Conservation (phyloP, 768 basidiomycete genomes). For the Lactarius psammicola region DNA sequence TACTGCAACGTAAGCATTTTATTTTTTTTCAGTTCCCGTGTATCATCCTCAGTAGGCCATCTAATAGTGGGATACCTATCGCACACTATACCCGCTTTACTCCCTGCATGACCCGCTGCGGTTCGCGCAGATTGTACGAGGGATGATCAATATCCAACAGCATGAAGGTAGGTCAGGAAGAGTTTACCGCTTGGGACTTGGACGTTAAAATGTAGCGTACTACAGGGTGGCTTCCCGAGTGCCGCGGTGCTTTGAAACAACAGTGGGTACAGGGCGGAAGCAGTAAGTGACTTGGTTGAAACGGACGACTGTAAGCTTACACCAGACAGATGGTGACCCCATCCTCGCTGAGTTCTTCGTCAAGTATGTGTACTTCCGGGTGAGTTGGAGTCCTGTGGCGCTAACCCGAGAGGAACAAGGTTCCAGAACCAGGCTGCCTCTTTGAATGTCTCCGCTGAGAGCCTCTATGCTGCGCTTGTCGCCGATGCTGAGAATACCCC, state of each 20-base stretch:
- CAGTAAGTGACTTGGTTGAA: constrained; percentile 37
- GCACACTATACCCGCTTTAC: constrained; percentile 61
- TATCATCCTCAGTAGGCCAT: neutral
- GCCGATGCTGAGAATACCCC: constrained; percentile 59
- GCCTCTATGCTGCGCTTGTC: constrained; percentile 55
- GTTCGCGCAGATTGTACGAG: constrained; percentile 58
- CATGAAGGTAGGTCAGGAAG: constrained; percentile 49
- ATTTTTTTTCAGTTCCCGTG: neutral
- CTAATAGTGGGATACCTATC: constrained; percentile 70
- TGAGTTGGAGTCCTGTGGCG: neutral
- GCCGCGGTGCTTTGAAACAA: constrained; percentile 53
- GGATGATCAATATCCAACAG: constrained; percentile 65
- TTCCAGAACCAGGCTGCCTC: constrained; percentile 49
- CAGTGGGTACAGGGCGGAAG: constrained; percentile 61
- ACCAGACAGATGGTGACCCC: constrained; percentile 53
- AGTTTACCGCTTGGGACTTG: neutral
- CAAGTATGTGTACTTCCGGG: constrained; percentile 42
- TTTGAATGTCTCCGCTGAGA: constrained; percentile 48
- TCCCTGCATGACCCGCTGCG: constrained; percentile 60
- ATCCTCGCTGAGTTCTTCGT: constrained; percentile 65
- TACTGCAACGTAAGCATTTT: constrained; percentile 62
- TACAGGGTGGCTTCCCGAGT: constrained; percentile 65
- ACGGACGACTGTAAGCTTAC: neutral
- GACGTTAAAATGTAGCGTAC: neutral
- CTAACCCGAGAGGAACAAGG: constrained; percentile 34